Evolutionary conservation across 768 basidiomycete genomes (phyloP).

Genomic region (Postia placenta): DNA sequence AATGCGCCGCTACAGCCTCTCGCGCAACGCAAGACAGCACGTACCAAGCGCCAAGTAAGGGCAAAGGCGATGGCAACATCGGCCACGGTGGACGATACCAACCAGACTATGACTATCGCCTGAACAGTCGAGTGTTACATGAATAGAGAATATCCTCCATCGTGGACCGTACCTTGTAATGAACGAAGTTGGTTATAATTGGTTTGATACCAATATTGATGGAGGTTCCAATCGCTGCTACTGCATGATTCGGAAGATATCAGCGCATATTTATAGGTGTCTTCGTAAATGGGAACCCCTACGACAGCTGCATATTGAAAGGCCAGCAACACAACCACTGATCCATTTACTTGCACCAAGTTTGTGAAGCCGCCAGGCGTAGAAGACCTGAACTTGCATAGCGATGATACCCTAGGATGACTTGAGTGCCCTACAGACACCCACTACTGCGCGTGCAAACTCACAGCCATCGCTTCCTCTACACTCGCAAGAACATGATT

Average conservation of each 20-base stretch:
- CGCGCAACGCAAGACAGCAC: not conserved
- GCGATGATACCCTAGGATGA: slow-evolving; percentile 17
- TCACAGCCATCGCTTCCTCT: slow-evolving; percentile 3
- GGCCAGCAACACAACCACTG: not conserved
- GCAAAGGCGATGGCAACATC: slow-evolving; percentile 42
- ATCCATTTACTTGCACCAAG: slow-evolving; percentile 14
- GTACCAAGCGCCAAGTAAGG: slow-evolving; percentile 38
- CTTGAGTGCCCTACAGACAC: not conserved
- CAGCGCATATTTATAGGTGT: not conserved
- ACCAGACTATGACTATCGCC: slow-evolving; percentile 33
- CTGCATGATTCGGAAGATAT: not conserved
- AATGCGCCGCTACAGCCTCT: not conserved
- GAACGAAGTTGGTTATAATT: slow-evolving; percentile 23
- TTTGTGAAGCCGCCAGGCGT: slow-evolving; percentile 19
- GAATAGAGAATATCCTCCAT: no score
- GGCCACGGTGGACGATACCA: slow-evolving; percentile 35
- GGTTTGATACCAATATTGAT: slow-evolving; percentile 24
- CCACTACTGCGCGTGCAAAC: not conserved
- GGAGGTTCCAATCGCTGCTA: slow-evolving; percentile 24
- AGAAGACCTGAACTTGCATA: slow-evolving; percentile 18
- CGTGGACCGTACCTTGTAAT: slow-evolving; percentile 18
- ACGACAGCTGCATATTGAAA: not conserved
- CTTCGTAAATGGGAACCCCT: not conserved
- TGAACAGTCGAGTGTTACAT: not conserved
- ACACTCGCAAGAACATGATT: not conserved